These are phyloP conservation scores for Arachnomyces sp. DNA, from an alignment of 2,329 filamentous ascomycete species.

Conservation along the genomic window DNA sequence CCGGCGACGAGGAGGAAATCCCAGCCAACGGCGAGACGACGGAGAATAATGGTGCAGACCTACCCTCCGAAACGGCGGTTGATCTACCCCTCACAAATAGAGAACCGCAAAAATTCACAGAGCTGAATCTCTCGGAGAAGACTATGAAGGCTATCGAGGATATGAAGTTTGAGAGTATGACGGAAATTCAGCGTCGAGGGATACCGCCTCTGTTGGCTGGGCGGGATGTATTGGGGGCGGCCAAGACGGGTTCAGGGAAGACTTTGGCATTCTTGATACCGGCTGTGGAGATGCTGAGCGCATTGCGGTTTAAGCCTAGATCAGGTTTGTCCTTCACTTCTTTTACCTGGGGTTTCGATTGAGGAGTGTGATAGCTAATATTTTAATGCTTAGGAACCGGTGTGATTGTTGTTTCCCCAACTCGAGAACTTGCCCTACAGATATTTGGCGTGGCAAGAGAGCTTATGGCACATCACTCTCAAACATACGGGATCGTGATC, in stretches of 20 bases:
- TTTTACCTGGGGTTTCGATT: neutral
- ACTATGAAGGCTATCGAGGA: constrained; percentile 80
- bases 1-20: constrained; percentile 25
- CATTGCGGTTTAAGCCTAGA: constrained; percentile 86
- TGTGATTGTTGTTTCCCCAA: constrained; percentile 86
- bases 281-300: constrained; percentile 83
- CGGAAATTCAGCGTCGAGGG: constrained; percentile 79
- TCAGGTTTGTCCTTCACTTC: constrained; percentile 50
- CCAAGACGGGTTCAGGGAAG: constrained; percentile 94
- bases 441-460: constrained; percentile 94
- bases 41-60: constrained; percentile 32
- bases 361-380: neutral
- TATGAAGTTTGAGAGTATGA: constrained; percentile 95
- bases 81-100: constrained; percentile 52
- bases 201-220: constrained; percentile 86
- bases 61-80: constrained; percentile 46
- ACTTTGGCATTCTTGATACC: constrained; percentile 92
- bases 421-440: constrained; percentile 85
- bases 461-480: constrained; percentile 88
- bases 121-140: constrained; percentile 79
- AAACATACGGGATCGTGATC: constrained; percentile 91
- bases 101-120: constrained; percentile 64
- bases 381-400: constrained; percentile 53
- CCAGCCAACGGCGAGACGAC: constrained; percentile 12
- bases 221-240: constrained; percentile 84